Evolutionary conservation across 78 protist species (phyloP).

Genomic region (Isochrysis galbana): DNA sequence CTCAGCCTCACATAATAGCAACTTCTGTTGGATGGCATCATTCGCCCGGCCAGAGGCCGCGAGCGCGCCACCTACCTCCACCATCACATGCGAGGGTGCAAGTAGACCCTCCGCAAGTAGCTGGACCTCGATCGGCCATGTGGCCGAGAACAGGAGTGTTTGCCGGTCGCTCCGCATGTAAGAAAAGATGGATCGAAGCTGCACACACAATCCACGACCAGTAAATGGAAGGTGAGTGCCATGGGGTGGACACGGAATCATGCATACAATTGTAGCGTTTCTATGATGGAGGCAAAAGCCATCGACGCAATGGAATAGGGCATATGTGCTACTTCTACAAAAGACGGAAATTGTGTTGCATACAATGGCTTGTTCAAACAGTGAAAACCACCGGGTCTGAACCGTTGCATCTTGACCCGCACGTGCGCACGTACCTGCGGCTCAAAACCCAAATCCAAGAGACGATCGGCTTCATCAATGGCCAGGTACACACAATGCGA

Average conservation of each 20-base stretch:
- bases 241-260: too few species aligned
- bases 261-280: too few species aligned
- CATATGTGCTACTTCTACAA: too few species aligned
- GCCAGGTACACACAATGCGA: not conserved
- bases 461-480: conserved; percentile 96
- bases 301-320: too few species aligned
- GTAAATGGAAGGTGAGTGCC: too few species aligned
- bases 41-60: not conserved
- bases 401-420: too few species aligned
- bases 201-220: too few species aligned
- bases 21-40: not conserved
- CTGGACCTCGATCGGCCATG: conserved; percentile 56
- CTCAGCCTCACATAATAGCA: not conserved
- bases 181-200: conserved; percentile 26
- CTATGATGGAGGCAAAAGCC: too few species aligned
- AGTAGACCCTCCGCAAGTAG: not conserved
- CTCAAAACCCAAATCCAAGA: conserved; percentile 97
- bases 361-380: too few species aligned
- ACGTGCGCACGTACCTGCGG: too few species aligned
- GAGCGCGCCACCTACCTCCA: conserved; percentile 8
- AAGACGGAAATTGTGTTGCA: too few species aligned
- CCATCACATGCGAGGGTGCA: not conserved
- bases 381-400: too few species aligned
- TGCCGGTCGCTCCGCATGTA: conserved; percentile 78
- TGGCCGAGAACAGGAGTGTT: conserved; percentile 52